These are phyloP conservation scores for Ascobolus immersus DNA, from an alignment of 495 filamentous ascomycete species.

Conservation along the genomic window DNA sequence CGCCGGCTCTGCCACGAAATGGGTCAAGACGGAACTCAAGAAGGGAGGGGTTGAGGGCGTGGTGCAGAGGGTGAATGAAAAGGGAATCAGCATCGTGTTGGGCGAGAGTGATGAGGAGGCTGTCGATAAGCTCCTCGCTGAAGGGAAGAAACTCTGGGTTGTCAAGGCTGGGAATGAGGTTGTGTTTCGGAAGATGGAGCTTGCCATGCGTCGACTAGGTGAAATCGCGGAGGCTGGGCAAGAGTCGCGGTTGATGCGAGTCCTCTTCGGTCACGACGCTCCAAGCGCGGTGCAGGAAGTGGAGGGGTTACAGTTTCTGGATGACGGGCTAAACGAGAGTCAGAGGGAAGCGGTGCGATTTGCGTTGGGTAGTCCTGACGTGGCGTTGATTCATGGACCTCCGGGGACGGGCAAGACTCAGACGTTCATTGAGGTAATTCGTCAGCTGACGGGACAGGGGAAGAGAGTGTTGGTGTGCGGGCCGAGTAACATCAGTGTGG, in stretches of 20 bases:
- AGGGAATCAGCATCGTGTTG: slow-evolving; percentile 31
- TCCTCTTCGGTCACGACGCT: slow-evolving; percentile 51
- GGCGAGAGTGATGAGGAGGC: slow-evolving; percentile 43
- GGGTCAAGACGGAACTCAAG: slow-evolving; percentile 38
- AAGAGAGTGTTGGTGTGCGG: slow-evolving; percentile 73
- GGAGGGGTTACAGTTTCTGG: slow-evolving; percentile 42
- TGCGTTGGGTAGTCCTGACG: slow-evolving; percentile 53
- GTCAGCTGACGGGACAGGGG: slow-evolving; percentile 40
- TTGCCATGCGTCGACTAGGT: slow-evolving; percentile 54
- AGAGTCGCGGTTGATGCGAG: slow-evolving; percentile 41
- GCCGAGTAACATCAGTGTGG: slow-evolving; percentile 84
- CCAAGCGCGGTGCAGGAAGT: slow-evolving; percentile 32
- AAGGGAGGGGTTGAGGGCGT: slow-evolving; percentile 51
- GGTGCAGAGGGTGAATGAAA: slow-evolving; percentile 39
- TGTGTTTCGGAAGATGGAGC: slow-evolving; percentile 68
- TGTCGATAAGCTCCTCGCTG: slow-evolving; percentile 22
- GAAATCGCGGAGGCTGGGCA: slow-evolving; percentile 47
- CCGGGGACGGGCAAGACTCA: slow-evolving; percentile 96
- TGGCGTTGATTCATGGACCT: slow-evolving; percentile 85
- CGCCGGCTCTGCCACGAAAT: slow-evolving; percentile 41
- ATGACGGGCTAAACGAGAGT: slow-evolving; percentile 57
- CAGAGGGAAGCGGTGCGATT: slow-evolving; percentile 84
- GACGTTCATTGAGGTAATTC: slow-evolving; percentile 80
- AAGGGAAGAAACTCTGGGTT: slow-evolving; percentile 25
- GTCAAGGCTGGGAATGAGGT: slow-evolving; percentile 92